Base-by-base conservation (phyloP, 2,329 filamentous ascomycete genomes). In the Nannizzia gypsea region DNA sequence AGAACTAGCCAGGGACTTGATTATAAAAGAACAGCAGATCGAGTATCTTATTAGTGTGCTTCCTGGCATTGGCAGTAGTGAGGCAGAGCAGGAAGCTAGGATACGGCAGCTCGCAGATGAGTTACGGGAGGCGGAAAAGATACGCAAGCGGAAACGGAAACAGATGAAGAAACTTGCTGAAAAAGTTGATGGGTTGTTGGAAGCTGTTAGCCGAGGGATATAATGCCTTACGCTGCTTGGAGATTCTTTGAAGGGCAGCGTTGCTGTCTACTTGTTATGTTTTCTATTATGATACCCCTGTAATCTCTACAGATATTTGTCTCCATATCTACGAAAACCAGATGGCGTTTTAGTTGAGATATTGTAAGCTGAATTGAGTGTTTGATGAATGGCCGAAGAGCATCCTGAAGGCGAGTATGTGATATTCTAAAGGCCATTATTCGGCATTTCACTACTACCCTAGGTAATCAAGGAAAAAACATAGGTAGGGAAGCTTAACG, bases 21-120 rank as follows among this genome's bases (percentile, higher is more conserved):
- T 79, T 44, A 72, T 77, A 60, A 79, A 79, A 66, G 74, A 77
- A 59, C 74, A 78, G 68, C 77, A 79, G 70, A 79, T 79, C 59
- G 77, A 79, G 67, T 73, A 76, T 57, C 63, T 79, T 57, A 75
- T 79, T 46, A 72, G 72, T 4, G 71, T 74, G 28, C 62, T 79
- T 52, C 77, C 77, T 0, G 77, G 77, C 15, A 74, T 78, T 28
- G 76, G 72, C 9, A 71, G 70, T 9, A 74, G 71, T 11, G 74
- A 77, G 64, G 70, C 69, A 42, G 72, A 77, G 67, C 77, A 79
- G 64, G 74, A 76, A 62, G 66, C 66, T 31, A 69, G 72, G 62
- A 77, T 79, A 56, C 66, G 67, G 58, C 71, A 72, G 61, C 61
- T 79, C 65, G 76, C 75, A 59, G 66, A 65, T 38, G 74, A 79